Conservation (phyloP, 352 stramenopile species). For the Phytophthora tentaculata region DNA sequence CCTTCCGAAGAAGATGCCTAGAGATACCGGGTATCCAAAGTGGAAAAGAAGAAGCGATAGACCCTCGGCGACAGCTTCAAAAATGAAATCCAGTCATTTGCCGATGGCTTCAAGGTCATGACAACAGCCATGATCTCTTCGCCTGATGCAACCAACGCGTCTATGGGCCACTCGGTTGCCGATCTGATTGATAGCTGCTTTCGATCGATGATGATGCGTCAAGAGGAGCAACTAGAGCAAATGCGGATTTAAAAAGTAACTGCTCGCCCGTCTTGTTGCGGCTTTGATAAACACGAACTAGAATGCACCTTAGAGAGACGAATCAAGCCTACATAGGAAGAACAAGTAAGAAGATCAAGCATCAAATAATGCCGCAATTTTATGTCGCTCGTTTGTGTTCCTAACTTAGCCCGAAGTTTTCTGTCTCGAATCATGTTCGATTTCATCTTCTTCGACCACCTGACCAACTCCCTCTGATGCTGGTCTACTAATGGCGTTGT, state of each 20-base stretch:
- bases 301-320: not conserved
- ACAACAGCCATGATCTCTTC: too few species aligned
- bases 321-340: not conserved
- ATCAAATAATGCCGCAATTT: conserved; percentile 14
- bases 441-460: not conserved
- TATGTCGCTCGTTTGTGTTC: conserved; percentile 12
- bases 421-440: not conserved
- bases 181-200: too few species aligned
- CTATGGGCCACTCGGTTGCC: not conserved
- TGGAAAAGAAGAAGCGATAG: conserved; percentile 1
- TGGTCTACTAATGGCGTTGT: not conserved
- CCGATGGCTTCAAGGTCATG: conserved; percentile 8
- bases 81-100: conserved; percentile 6
- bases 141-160: not conserved
- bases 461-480: not conserved
- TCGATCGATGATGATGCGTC: conserved; percentile 7
- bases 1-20: too few species aligned
- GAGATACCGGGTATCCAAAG: not conserved
- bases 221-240: conserved; percentile 10
- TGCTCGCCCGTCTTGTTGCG: conserved; percentile 3
- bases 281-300: not conserved
- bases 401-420: conserved; percentile 2
- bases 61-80: conserved; percentile 9
- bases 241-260: conserved; percentile 12
- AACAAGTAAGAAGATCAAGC: not conserved